A percentile compares a stretch with the other conserved stretches of the same genome.
Evolutionary conservation across 1,284 basidiomycete species (phyloP).

Genomic region (Moesziomyces parantarcticus): DNA sequence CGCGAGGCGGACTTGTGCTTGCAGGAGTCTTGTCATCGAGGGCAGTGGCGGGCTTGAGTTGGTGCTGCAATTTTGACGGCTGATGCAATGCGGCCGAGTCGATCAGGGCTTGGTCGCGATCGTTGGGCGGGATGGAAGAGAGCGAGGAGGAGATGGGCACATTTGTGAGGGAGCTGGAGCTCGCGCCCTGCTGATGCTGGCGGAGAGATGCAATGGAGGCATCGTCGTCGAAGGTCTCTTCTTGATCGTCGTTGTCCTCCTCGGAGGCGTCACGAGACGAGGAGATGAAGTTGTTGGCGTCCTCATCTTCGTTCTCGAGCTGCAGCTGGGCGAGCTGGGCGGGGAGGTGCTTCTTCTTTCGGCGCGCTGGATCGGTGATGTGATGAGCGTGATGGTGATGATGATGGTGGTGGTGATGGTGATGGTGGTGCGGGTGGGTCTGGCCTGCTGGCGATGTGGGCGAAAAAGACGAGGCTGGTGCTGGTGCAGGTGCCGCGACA

Average conservation of each 20-base stretch:
- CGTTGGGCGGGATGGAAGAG: constrained; percentile 45
- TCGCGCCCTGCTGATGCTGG: constrained; percentile 31
- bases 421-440: constrained; percentile 14
- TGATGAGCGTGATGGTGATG: constrained; percentile 49
- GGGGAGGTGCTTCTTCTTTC: constrained; percentile 52
- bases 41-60: constrained; percentile 21
- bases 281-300: constrained; percentile 43
- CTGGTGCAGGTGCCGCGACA: constrained; percentile 9
- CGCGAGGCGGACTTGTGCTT: constrained; percentile 45
- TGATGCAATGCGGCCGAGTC: constrained; percentile 45
- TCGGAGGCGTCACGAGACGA: constrained; percentile 53
- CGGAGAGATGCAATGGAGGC: constrained; percentile 49
- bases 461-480: not conserved
- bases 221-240: constrained; percentile 50
- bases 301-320: constrained; percentile 44
- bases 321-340: constrained; percentile 49
- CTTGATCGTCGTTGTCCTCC: constrained; percentile 55
- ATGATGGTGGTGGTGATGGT: constrained; percentile 48
- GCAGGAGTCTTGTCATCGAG: constrained; percentile 42
- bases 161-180: constrained; percentile 27
- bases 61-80: constrained; percentile 38
- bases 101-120: constrained; percentile 47
- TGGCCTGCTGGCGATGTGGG: constrained; percentile 11
- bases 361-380: constrained; percentile 45
- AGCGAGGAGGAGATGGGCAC: constrained; percentile 44